A percentile compares a stretch with the other conserved stretches of the same genome.
phyloP scores from a whole-genome alignment of 805 yeast species.

The Zygosaccharomyces lentus region DNA sequence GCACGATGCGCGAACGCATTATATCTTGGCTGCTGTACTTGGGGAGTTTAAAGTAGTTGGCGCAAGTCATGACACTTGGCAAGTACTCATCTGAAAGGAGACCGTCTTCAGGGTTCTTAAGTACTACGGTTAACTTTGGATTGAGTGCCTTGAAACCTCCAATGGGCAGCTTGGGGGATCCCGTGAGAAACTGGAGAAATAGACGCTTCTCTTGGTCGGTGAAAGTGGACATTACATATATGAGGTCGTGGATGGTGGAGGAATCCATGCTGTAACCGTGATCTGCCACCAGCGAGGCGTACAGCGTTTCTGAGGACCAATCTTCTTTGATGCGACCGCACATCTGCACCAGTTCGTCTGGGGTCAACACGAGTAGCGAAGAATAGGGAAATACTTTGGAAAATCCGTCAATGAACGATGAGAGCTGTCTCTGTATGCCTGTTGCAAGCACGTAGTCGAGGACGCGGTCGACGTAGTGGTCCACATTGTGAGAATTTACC shows the following conservation, averaged over 20 bases:
- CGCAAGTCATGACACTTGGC: slow-evolving; percentile 98
- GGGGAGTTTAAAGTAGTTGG: slow-evolving; percentile 87
- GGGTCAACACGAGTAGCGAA: slow-evolving; percentile 65
- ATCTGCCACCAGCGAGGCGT: slow-evolving; percentile 67
- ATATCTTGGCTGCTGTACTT: slow-evolving; percentile 62
- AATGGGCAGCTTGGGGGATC: slow-evolving; percentile 86
- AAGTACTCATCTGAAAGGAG: slow-evolving; percentile 68
- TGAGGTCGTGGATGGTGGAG: slow-evolving; percentile 51
- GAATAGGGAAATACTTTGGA: slow-evolving; percentile 75
- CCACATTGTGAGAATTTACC: slow-evolving; percentile 53
- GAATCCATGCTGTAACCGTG: slow-evolving; percentile 84
- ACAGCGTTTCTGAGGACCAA: slow-evolving; percentile 67
- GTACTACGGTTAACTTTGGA: slow-evolving; percentile 84
- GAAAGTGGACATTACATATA: slow-evolving; percentile 60
- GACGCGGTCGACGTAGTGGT: slow-evolving; percentile 51
- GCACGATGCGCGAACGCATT: slow-evolving; percentile 53
- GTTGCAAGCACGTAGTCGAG: slow-evolving; percentile 53
- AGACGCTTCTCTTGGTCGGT: slow-evolving; percentile 52
- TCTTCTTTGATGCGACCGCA: slow-evolving; percentile 83
- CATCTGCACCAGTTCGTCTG: slow-evolving; percentile 65
- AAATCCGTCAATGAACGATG: slow-evolving; percentile 74
- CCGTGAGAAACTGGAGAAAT: slow-evolving; percentile 85
- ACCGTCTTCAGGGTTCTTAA: slow-evolving; percentile 73
- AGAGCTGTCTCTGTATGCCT: slow-evolving; percentile 64
- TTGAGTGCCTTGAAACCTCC: slow-evolving; percentile 84